Conservation (phyloP, 2,329 filamentous ascomycete genomes). For the Xylaria multiplex region DNA sequence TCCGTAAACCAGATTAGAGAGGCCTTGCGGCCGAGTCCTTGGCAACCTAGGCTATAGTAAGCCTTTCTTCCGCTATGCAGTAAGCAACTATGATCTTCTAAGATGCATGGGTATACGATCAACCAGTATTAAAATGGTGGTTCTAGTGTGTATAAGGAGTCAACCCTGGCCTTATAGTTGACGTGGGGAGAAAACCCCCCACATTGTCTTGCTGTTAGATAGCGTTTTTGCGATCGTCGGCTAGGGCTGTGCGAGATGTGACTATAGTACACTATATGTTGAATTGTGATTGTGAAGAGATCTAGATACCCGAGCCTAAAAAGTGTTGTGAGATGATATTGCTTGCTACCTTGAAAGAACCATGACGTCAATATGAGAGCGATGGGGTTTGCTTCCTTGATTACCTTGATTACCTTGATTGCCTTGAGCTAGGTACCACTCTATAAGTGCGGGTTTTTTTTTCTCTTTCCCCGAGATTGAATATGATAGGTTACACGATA, state of each 20-base stretch:
- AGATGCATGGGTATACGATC: conserved; percentile 21
- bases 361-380: conserved; percentile 12
- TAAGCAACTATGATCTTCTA: conserved; percentile 22
- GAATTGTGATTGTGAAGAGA: conserved; percentile 6
- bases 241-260: conserved; percentile 20
- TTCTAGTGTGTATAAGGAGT: conserved; percentile 2
- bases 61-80: conserved; percentile 12
- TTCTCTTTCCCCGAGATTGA: conserved; percentile 10
- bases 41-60: conserved; percentile 27
- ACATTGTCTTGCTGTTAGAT: conserved; percentile 13
- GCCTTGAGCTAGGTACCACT: conserved; percentile 9
- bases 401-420: conserved; percentile 2
- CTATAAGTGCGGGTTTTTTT: background rate
- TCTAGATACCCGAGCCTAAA: too few species aligned
- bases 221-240: conserved; percentile 21
- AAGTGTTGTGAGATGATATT: background rate
- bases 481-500: conserved; percentile 7
- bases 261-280: background rate
- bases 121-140: conserved; percentile 11
- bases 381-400: background rate
- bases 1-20: conserved; percentile 8
- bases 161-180: conserved; percentile 18
- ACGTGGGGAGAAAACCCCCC: conserved; percentile 21
- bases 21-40: background rate
- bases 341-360: background rate